Percentiles rank a stretch among this genome's conserved stretches.
Conservation (phyloP, 257 asterid genomes). For the Rauvolfia tetraphylla region DNA sequence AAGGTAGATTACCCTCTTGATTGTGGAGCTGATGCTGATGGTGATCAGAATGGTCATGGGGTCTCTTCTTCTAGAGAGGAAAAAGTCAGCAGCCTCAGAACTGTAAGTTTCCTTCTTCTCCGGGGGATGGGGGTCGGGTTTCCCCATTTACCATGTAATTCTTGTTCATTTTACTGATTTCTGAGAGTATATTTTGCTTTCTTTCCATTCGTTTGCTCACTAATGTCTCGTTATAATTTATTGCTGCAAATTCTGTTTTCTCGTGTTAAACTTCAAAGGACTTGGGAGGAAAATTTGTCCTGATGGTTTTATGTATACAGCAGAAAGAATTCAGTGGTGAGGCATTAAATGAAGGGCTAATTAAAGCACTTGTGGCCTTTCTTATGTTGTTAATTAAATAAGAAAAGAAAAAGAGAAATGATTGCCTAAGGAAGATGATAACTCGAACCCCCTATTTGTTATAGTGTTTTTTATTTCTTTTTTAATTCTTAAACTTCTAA, state of each 20-base stretch:
- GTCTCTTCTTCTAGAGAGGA: constrained; percentile 75
- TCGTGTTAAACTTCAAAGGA: neutral
- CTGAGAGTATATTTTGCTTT: neutral
- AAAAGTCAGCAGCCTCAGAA: constrained; percentile 97
- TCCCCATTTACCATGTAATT: neutral
- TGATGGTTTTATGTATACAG: neutral
- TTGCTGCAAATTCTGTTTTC: too few relatives aligned
- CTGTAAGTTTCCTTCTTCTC: constrained; percentile 53
- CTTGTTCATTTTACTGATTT: neutral
- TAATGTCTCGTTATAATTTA: too few relatives aligned
- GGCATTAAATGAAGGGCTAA: neutral
- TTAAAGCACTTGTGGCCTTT: neutral
- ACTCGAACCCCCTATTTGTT: neutral
- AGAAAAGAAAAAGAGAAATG: neutral
- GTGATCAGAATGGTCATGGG: constrained; percentile 82
- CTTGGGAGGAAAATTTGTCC: neutral
- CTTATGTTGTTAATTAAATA: neutral
- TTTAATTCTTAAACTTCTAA: neutral
- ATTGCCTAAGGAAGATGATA: neutral
- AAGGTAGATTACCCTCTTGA: constrained; percentile 74
- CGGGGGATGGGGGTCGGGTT: too few relatives aligned
- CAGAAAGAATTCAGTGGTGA: neutral
- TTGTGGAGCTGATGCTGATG: constrained; percentile 68
- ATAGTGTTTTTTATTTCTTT: neutral
- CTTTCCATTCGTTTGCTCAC: neutral